Conservation (phyloP, 306 rosid species). For the Prinsepia uniflora region DNA sequence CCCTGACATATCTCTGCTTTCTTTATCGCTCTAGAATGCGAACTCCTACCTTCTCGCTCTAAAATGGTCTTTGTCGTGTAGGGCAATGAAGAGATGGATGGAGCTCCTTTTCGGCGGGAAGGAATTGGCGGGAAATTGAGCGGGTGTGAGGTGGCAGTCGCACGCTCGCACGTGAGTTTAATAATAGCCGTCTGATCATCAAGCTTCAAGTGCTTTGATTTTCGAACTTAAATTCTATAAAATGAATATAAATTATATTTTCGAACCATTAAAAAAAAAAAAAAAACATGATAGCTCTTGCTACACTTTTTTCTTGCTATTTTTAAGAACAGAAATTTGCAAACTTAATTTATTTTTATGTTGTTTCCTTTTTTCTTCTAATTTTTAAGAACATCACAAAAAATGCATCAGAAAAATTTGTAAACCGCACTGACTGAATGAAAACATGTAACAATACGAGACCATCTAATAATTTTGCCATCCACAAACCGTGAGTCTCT, state of each 20-base stretch:
- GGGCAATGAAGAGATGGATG: neutral
- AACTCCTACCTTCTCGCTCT: neutral
- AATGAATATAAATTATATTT: neutral
- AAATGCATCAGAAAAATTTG: too few relatives aligned
- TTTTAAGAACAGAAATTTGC: too few relatives aligned
- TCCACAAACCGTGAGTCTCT: neutral
- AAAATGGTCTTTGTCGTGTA: neutral
- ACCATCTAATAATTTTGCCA: neutral
- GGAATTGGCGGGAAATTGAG: constrained; percentile 43
- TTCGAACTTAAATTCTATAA: too few relatives aligned
- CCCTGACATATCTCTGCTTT: constrained; percentile 60
- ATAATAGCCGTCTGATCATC: neutral
- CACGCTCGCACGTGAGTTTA: constrained; percentile 19
- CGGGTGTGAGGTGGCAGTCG: neutral
- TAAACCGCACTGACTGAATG: too few relatives aligned
- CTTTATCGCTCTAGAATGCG: constrained; percentile 15
- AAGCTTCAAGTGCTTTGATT: too few relatives aligned
- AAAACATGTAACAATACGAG: too few relatives aligned
- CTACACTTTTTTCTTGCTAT: too few relatives aligned
- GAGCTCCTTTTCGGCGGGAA: constrained; percentile 44
- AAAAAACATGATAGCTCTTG: too few relatives aligned
- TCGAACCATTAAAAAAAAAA: too few relatives aligned
- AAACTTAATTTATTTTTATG: too few relatives aligned
- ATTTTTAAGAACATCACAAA: too few relatives aligned
- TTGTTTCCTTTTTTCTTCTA: too few relatives aligned